Conservation (phyloP, 495 filamentous ascomycete species). For the Podospora sp. region DNA sequence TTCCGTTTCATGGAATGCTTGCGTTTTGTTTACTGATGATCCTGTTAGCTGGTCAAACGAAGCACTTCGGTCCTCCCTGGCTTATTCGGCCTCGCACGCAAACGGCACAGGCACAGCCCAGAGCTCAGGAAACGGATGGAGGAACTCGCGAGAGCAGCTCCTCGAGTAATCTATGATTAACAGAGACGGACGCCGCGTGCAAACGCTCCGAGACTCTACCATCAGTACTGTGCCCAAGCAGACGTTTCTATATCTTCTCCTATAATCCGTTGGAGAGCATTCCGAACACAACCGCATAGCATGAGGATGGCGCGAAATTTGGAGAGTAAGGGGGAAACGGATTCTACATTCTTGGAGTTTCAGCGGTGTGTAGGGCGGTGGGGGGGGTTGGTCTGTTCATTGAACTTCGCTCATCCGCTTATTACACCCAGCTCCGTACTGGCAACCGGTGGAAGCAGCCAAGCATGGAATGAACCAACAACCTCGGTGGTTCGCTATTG, state of each 20-base stretch:
- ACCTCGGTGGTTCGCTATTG: neutral
- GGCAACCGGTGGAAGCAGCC: neutral
- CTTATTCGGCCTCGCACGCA: neutral
- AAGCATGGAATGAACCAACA: neutral
- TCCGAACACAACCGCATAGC: slow-evolving; percentile 10
- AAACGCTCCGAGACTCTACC: neutral
- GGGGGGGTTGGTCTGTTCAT: neutral
- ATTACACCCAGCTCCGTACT: neutral
- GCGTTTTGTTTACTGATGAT: neutral
- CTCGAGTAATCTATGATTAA: neutral
- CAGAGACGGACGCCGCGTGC: neutral
- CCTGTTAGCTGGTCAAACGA: slow-evolving; percentile 34
- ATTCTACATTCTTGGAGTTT: neutral
- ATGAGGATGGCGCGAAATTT: slow-evolving; percentile 11
- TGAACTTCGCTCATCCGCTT: neutral
- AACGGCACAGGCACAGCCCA: neutral
- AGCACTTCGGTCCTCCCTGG: slow-evolving; percentile 12
- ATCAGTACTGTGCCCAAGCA: neutral
- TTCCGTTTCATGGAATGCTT: neutral
- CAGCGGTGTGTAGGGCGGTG: neutral
- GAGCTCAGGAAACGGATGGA: neutral
- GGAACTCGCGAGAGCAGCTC: neutral
- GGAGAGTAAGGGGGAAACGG: neutral
- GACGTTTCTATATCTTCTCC: neutral
- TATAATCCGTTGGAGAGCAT: neutral